Evolutionary conservation across 176 grass and related monocot genomes (phyloP).

Genomic region (Leersia perrieri): DNA sequence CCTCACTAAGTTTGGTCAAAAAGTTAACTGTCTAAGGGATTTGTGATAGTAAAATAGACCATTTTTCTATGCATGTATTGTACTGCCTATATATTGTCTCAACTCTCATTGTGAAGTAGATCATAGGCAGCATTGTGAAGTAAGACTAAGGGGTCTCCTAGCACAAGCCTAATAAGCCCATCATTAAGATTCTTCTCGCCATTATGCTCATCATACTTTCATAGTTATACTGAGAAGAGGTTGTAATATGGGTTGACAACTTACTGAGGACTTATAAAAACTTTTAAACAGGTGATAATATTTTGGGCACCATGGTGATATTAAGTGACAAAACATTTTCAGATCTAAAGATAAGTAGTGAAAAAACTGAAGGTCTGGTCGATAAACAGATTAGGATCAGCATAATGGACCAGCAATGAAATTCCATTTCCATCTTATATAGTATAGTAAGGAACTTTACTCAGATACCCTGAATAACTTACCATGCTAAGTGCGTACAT

Average conservation of each 20-base stretch:
- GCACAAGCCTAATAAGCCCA: not conserved
- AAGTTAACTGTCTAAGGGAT: not conserved
- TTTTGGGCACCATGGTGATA: not conserved
- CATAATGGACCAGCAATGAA: constrained; percentile 19
- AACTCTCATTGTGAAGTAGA: not conserved
- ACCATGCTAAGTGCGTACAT: constrained; percentile 93
- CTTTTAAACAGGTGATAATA: not conserved
- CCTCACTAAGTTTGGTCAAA: not conserved
- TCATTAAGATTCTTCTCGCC: constrained; percentile 11
- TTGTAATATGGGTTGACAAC: not conserved
- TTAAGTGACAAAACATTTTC: not conserved
- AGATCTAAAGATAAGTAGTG: not conserved
- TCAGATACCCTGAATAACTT: too few relatives aligned
- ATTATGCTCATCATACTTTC: not conserved
- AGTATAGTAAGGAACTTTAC: not conserved
- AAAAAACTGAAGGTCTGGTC: not conserved
- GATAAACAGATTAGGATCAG: not conserved
- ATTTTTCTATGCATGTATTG: constrained; percentile 6
- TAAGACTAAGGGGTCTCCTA: not conserved
- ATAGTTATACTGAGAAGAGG: not conserved
- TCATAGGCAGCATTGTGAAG: not conserved
- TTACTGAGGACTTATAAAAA: not conserved
- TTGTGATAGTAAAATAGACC: not conserved
- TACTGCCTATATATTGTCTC: not conserved
- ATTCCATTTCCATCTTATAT: constrained; percentile 18